Evolutionary conservation across 2,329 filamentous ascomycete genomes (phyloP).

Genomic region (Scytalidium sp.): DNA sequence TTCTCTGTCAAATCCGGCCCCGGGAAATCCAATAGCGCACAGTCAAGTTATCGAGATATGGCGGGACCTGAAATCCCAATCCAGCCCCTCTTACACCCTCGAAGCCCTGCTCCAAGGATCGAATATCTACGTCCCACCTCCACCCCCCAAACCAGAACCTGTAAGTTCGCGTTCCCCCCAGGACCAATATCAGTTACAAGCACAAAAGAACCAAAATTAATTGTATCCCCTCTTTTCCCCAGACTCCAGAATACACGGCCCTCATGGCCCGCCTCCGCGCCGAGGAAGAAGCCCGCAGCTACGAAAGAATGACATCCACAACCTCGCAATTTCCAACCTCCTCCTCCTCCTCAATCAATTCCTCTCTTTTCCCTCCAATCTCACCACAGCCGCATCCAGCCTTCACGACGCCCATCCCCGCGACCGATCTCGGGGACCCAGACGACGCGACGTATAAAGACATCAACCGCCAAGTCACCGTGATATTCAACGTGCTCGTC

Average conservation of each 20-base stretch:
- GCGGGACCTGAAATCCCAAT: constrained; percentile 41
- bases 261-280: constrained; percentile 82
- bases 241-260: constrained; percentile 80
- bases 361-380: constrained; percentile 57
- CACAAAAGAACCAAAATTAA: too few relatives aligned
- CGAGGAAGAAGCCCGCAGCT: constrained; percentile 78
- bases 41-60: constrained; percentile 64
- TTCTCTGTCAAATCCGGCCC: constrained; percentile 34
- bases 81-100: constrained; percentile 45
- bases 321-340: constrained; percentile 54
- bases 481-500: constrained; percentile 87
- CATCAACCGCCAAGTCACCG: constrained; percentile 74
- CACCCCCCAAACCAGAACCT: constrained; percentile 72
- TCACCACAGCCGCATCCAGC: constrained; percentile 45
- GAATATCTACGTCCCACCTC: constrained; percentile 73
- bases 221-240: constrained; percentile 1
- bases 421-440: constrained; percentile 35
- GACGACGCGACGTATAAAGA: constrained; percentile 70
- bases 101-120: constrained; percentile 71
- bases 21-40: constrained; percentile 71
- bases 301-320: constrained; percentile 75
- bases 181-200: neutral
- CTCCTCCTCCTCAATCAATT: constrained; percentile 48
- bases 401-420: constrained; percentile 50
- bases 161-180: constrained; percentile 47